Evolutionary conservation across 148 eudicot genomes (phyloP).

Genomic region (Silene conica): DNA sequence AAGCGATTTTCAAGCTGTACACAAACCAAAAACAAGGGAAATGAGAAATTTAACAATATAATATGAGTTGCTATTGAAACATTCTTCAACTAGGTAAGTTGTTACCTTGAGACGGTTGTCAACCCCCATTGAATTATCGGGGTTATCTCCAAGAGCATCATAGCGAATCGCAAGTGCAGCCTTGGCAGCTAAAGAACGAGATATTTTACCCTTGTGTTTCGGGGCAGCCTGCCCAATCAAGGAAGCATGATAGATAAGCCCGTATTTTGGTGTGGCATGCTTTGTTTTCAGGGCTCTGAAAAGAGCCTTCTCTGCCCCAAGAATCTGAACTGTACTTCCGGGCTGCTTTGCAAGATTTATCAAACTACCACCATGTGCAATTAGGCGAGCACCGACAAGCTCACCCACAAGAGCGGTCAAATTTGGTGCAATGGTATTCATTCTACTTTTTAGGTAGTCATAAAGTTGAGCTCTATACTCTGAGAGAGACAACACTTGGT

Average conservation of each 20-base stretch:
- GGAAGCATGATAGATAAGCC: conserved; percentile 92
- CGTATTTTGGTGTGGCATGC: conserved; percentile 95
- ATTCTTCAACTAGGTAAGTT: neutral
- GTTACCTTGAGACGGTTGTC: conserved; percentile 72
- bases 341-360: conserved; percentile 95
- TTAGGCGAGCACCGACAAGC: conserved; percentile 95
- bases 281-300: conserved; percentile 95
- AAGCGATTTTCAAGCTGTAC: conserved; percentile 80
- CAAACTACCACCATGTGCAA: conserved; percentile 94
- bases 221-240: conserved; percentile 97
- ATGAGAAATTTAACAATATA: conserved; percentile 6
- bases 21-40: neutral
- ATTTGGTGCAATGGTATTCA: conserved; percentile 96
- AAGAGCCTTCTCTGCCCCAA: conserved; percentile 96
- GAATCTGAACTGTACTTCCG: conserved; percentile 96
- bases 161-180: conserved; percentile 79
- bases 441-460: conserved; percentile 85
- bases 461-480: conserved; percentile 91
- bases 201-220: conserved; percentile 84
- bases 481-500: conserved; percentile 78
- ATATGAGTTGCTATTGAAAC: neutral
- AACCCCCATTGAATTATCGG: conserved; percentile 86
- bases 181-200: conserved; percentile 93
- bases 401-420: conserved; percentile 95
- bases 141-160: conserved; percentile 87